A percentile compares a stretch with the other conserved stretches of the same genome.
Evolutionary conservation across 176 grass and related monocot genomes (phyloP).

Genomic region (Raddia guianensis): DNA sequence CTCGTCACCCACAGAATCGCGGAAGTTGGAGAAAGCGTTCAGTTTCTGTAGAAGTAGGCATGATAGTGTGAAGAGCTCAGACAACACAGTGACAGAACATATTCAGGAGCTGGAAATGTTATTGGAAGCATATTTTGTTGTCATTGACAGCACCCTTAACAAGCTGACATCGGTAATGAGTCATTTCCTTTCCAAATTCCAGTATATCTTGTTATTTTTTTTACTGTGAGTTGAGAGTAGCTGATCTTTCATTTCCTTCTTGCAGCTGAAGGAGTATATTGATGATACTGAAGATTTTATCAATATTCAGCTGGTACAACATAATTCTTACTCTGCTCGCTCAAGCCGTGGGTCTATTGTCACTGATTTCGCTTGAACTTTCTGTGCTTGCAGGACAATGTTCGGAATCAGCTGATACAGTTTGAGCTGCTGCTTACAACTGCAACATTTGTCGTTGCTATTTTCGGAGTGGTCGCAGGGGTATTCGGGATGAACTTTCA

Average conservation of each 20-base stretch:
- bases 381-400: constrained; percentile 66
- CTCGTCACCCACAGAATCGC: constrained; percentile 70
- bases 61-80: constrained; percentile 74
- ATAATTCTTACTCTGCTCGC: constrained; percentile 16
- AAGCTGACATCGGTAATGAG: constrained; percentile 87
- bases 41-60: constrained; percentile 87
- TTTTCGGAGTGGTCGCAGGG: constrained; percentile 84
- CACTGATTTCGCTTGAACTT: neutral
- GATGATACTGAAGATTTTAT: constrained; percentile 99
- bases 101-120: constrained; percentile 96
- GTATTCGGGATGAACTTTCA: constrained; percentile 96
- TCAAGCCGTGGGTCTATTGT: neutral
- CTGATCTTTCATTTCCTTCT: constrained; percentile 16
- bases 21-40: constrained; percentile 74
- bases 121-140: constrained; percentile 96
- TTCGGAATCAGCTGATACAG: constrained; percentile 93
- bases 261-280: constrained; percentile 97
- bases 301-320: constrained; percentile 92
- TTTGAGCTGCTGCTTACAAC: constrained; percentile 87
- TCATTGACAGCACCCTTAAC: constrained; percentile 92
- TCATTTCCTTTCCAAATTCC: neutral
- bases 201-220: constrained; percentile 2
- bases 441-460: constrained; percentile 82
- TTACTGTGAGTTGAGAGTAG: neutral
- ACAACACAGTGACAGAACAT: constrained; percentile 63